Evolutionary conservation across 2,329 filamentous ascomycete species (phyloP).

Genomic region (Bipolaris bicolor): DNA sequence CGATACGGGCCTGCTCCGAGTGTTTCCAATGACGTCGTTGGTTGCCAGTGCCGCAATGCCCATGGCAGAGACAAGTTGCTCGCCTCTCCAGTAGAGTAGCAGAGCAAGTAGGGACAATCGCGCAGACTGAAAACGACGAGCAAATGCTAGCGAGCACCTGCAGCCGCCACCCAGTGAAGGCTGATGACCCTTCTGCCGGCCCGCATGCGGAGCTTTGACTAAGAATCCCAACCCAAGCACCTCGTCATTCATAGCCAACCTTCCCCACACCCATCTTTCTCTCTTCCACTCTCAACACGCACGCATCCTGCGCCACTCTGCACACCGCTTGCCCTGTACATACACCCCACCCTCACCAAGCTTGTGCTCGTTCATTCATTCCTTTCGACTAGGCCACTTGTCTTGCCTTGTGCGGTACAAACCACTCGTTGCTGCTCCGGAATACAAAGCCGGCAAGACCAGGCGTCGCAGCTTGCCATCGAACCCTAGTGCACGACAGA

Average conservation of each 20-base stretch:
- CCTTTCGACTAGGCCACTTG: not conserved
- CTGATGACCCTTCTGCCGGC: conserved; percentile 9
- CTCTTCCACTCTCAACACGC: conserved; percentile 7
- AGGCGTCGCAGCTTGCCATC: conserved; percentile 8
- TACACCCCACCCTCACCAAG: conserved; percentile 4
- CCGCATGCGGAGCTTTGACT: conserved; percentile 23
- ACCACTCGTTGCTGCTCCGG: conserved; percentile 1
- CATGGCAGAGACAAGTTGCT: not conserved
- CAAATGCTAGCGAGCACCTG: conserved; percentile 9
- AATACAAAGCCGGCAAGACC: not conserved
- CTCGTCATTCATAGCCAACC: conserved; percentile 22
- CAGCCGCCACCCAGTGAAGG: conserved; percentile 8
- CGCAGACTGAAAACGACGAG: conserved; percentile 4
- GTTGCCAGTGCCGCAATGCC: not conserved
- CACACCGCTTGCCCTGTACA: not conserved
- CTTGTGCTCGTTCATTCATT: not conserved
- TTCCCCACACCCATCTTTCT: conserved; percentile 20
- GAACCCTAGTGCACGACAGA: conserved; percentile 14
- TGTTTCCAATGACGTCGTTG: conserved; percentile 14
- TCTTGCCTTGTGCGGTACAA: not conserved
- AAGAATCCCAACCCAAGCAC: conserved; percentile 11
- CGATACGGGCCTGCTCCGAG: conserved; percentile 1
- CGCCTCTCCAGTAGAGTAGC: not conserved
- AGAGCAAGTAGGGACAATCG: not conserved
- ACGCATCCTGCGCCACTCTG: conserved; percentile 12